Evolutionary conservation across 257 asterid species (phyloP).

Genomic region (Solanum peruvianum): DNA sequence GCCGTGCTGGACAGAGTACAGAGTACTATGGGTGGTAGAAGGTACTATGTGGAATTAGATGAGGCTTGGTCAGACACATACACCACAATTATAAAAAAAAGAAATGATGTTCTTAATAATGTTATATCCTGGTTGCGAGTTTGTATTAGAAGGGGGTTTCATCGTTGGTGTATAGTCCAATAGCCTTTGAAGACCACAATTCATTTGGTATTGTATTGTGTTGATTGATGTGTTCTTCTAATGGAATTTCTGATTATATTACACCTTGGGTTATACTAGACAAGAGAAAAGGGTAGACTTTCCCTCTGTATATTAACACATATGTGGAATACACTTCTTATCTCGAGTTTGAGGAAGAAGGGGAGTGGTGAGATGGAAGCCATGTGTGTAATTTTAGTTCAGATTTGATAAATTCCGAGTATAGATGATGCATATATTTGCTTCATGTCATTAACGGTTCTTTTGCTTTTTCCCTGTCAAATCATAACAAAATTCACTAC

Average conservation of each 20-base stretch:
- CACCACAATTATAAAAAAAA: neutral
- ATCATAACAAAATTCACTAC: neutral
- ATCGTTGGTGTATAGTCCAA: neutral
- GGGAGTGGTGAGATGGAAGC: neutral
- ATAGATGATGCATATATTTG: neutral
- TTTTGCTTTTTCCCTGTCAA: neutral
- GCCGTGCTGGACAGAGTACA: neutral
- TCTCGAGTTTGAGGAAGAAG: neutral
- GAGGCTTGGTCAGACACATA: neutral
- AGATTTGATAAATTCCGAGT: neutral
- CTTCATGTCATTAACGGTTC: neutral
- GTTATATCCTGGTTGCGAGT: neutral
- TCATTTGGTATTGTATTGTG: neutral
- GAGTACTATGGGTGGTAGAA: rapidly evolving
- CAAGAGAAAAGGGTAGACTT: neutral
- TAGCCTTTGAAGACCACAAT: neutral
- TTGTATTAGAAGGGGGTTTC: rapidly evolving
- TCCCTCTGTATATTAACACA: neutral
- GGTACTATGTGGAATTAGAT: neutral
- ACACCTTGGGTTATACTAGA: neutral
- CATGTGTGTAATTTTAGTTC: neutral
- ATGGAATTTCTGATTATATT: neutral
- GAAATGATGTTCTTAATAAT: too few species aligned
- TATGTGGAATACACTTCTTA: neutral
- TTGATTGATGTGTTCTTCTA: neutral